A percentile compares a stretch with the other conserved stretches of the same genome.
Evolutionary conservation across 495 filamentous ascomycete genomes (phyloP).

Genomic region (Glarea lozoyensis): DNA sequence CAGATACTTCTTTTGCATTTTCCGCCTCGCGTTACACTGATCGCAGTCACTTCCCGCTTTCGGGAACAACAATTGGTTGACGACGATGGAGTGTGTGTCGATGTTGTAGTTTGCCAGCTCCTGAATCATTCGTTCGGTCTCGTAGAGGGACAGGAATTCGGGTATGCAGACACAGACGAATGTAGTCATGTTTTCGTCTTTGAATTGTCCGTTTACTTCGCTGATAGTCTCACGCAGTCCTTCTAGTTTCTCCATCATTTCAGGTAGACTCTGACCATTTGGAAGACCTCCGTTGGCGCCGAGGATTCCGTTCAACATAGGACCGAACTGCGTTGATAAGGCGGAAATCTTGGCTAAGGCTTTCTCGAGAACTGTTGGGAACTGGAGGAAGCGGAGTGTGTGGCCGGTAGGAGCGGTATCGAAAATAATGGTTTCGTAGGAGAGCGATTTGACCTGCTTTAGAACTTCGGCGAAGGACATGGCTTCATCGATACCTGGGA

Average conservation of each 20-base stretch:
- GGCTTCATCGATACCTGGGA: conserved; percentile 96
- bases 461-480: conserved; percentile 99
- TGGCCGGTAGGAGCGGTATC: conserved; percentile 98
- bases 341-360: conserved; percentile 93
- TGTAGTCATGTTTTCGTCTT: conserved; percentile 89
- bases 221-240: conserved; percentile 81
- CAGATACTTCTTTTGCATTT: conserved; percentile 99
- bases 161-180: conserved; percentile 98
- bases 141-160: conserved; percentile 94
- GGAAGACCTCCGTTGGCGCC: conserved; percentile 72
- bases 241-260: conserved; percentile 92
- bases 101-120: conserved; percentile 90
- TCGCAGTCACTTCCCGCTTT: conserved; percentile 79
- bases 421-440: conserved; percentile 98
- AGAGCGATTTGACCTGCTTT: conserved; percentile 98
- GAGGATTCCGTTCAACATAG: conserved; percentile 88
- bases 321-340: conserved; percentile 87
- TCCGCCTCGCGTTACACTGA: conserved; percentile 87
- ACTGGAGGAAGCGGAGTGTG: conserved; percentile 97
- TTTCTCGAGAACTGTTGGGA: conserved; percentile 96
- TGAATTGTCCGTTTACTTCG: conserved; percentile 97
- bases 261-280: conserved; percentile 83
- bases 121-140: conserved; percentile 99
- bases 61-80: conserved; percentile 96
- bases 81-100: conserved; percentile 94